A percentile compares a stretch with the other conserved stretches of the same genome.
phyloP scores from a whole-genome alignment of 768 basidiomycete species.

The Collybia sp. region DNA sequence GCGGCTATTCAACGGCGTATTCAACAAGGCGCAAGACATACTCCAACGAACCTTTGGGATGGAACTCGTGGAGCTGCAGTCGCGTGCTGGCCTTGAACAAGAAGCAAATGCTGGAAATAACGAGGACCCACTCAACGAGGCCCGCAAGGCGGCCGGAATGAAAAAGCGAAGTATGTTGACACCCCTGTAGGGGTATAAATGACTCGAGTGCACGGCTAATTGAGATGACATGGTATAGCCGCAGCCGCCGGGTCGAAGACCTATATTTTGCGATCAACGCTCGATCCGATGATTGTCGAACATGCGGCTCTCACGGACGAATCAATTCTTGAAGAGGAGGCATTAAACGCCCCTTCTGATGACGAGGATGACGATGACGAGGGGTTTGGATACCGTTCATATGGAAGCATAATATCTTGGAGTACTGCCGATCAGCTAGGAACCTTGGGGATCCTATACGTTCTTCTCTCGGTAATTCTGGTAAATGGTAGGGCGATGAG shows the following conservation, averaged over 20 bases:
- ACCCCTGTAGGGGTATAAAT: not conserved
- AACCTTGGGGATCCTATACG: constrained; percentile 69
- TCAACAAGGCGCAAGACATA: constrained; percentile 57
- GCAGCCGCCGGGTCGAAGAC: constrained; percentile 63
- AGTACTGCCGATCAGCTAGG: constrained; percentile 63
- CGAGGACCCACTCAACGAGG: constrained; percentile 38
- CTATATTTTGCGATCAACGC: constrained; percentile 77
- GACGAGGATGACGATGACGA: constrained; percentile 46
- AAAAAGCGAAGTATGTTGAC: constrained; percentile 59
- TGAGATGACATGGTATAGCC: constrained; percentile 25
- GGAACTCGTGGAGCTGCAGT: constrained; percentile 78
- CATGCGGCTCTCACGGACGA: constrained; percentile 52
- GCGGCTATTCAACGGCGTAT: constrained; percentile 62
- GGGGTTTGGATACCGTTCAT: constrained; percentile 33
- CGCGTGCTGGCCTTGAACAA: constrained; percentile 51
- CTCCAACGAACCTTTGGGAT: constrained; percentile 70
- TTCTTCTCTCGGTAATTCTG: constrained; percentile 81
- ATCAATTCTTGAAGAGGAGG: constrained; percentile 45
- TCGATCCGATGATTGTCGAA: constrained; percentile 60
- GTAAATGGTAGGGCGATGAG: constrained; percentile 69
- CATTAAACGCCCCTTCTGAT: constrained; percentile 41
- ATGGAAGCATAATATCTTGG: constrained; percentile 76
- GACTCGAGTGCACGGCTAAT: not conserved
- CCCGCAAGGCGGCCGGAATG: constrained; percentile 45
- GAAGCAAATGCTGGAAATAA: constrained; percentile 32